Evolutionary conservation across 441 rosid species (phyloP), one percentile per base, ranked within the genome.

Genomic region (Populus hybrid): DNA sequence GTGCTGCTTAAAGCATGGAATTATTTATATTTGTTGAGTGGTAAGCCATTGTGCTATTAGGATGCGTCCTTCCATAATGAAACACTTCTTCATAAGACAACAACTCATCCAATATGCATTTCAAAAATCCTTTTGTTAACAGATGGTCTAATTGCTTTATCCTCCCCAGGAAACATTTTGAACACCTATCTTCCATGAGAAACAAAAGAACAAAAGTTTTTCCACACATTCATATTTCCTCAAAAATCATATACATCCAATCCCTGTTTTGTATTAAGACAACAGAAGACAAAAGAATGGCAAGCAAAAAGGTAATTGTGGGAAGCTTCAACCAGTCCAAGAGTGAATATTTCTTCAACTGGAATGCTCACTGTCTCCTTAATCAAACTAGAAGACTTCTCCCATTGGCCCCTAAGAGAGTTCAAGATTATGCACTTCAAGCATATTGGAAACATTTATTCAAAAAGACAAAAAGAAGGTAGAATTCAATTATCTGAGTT

Each of bases 321-420:
- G 31, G 64, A 72, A 61, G 45, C 68, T 73, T 33, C 18, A 21
- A 42, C 64, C 7, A 53, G 38, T 68, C 71, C 71, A 73, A 33
- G 38, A 59, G 53, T 4, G 76, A 28, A 31, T 36, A 18, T 59
- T 1, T 29, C 75, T 26, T 61, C 68, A 73, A 29, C 28, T 31
- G 31, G 31, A 29, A 29, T 59, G 76, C 68, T 18, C 76, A 31
- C 12, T 59, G 64, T 33, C 45, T n/a, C 45, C 8, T 33, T 59
- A 18, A 14, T 18, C 14, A n/a, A 61, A n/a, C 40, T 18, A 56
- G 10, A 56, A 20, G 20, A 12, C 6, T 68, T 68, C 21, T 42
- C 21, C 71, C 36, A 68, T 6, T 36, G 4, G 50, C 45, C 40
- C 7, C 40, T 5, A n/a, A 35, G 23, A 18, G 40, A 36, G 36